A percentile compares a stretch with the other conserved stretches of the same genome.
Conservation (phyloP, 2,329 filamentous ascomycete species). For the Venturia effusa region DNA sequence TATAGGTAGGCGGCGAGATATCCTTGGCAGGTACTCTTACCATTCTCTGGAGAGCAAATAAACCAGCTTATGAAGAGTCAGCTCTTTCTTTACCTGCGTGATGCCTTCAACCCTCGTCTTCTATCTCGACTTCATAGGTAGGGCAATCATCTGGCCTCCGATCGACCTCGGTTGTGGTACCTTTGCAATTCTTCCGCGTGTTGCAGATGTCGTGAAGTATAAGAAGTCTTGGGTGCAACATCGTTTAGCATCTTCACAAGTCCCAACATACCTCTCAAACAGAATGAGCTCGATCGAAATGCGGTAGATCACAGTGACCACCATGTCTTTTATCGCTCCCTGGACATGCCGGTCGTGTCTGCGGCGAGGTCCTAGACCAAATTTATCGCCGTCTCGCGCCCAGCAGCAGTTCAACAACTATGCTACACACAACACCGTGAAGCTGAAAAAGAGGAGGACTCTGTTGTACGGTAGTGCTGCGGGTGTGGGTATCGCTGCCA, state of each 20-base stretch:
- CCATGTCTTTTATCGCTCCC: background rate
- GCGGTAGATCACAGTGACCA: background rate
- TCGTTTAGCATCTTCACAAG: background rate
- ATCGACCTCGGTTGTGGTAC: conserved; percentile 1
- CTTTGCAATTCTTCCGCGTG: background rate
- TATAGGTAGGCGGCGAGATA: background rate
- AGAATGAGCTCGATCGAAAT: background rate
- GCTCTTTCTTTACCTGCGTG: background rate
- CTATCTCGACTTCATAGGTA: background rate
- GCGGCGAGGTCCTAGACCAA: background rate
- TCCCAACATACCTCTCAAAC: background rate
- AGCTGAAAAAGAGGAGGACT: conserved; percentile 4
- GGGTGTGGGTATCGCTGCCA: conserved; percentile 21
- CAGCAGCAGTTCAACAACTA: background rate
- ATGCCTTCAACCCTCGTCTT: background rate
- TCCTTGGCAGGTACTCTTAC: background rate
- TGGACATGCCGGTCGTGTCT: conserved; percentile 12
- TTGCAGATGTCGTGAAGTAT: background rate
- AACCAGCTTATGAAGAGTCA: background rate
- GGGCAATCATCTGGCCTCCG: background rate
- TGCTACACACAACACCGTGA: background rate
- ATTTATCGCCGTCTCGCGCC: background rate
- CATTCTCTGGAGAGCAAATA: background rate
- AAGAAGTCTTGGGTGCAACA: background rate
- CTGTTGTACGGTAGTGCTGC: conserved; percentile 2